Percentiles rank a stretch among this genome's conserved stretches.
phyloP scores from a whole-genome alignment of 371 early-diverging fungal genomes.

The Mucor plumbeus region DNA sequence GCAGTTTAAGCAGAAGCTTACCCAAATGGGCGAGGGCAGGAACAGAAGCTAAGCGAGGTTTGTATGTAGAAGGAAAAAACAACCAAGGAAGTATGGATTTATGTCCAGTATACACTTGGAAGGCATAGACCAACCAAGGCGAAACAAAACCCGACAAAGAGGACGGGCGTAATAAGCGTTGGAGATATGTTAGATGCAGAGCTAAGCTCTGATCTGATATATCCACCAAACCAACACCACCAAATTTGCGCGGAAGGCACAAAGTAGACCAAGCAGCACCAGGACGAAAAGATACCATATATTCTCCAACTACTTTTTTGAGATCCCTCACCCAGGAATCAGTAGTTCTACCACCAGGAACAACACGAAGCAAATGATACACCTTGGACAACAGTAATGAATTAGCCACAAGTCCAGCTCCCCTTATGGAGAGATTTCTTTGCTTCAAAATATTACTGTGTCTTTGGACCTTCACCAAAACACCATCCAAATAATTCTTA shows the following conservation, averaged over 20 bases:
- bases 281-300: background rate
- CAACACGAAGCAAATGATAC: conserved; percentile 9
- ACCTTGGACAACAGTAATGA: conserved; percentile 13
- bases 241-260: background rate
- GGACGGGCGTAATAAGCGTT: background rate
- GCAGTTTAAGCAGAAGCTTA: too few relatives aligned
- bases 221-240: background rate
- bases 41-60: background rate
- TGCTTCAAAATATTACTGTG: conserved; percentile 1
- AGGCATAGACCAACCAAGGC: conserved; percentile 1
- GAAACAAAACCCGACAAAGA: background rate
- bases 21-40: too few relatives aligned
- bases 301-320: background rate
- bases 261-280: background rate
- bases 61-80: background rate
- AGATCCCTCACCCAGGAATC: background rate
- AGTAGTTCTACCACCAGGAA: conserved; percentile 1
- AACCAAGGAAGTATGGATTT: conserved; percentile 1
- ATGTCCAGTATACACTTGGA: conserved; percentile 13
- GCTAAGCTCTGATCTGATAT: background rate
- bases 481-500: background rate
- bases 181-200: background rate
- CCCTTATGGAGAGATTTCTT: conserved; percentile 6
- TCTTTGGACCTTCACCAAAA: background rate
- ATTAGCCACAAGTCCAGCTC: conserved; percentile 8